Conservation (phyloP, 1,284 basidiomycete species). For the Mycosarcoma mackinlayi region DNA sequence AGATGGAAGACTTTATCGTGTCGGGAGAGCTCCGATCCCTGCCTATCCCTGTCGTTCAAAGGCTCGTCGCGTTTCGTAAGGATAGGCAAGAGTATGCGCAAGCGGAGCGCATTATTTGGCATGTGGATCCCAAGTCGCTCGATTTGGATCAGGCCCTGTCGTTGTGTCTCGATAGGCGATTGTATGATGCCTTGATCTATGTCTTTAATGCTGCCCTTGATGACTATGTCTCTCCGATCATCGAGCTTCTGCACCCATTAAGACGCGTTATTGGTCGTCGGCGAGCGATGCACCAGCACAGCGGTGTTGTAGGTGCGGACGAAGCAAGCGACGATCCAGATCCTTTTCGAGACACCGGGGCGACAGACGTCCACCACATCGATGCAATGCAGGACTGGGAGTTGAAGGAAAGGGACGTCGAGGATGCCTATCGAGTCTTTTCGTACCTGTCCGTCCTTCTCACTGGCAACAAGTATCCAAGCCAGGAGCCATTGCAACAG, state of each 20-base stretch:
- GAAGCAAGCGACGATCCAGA: slow-evolving; percentile 25
- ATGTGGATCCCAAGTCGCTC: slow-evolving; percentile 88
- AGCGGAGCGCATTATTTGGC: slow-evolving; percentile 92
- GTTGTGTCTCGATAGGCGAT: slow-evolving; percentile 81
- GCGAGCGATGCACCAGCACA: slow-evolving; percentile 1
- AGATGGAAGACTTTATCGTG: slow-evolving; percentile 86
- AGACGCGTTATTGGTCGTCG: slow-evolving; percentile 48
- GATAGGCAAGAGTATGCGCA: slow-evolving; percentile 78
- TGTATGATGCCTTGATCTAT: slow-evolving; percentile 95
- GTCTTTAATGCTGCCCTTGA: slow-evolving; percentile 87
- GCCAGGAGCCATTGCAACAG: slow-evolving; percentile 76
- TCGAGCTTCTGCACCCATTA: slow-evolving; percentile 74
- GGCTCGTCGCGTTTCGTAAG: slow-evolving; percentile 82
- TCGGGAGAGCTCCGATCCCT: slow-evolving; percentile 78
- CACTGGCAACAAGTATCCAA: slow-evolving; percentile 88
- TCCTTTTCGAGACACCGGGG: slow-evolving; percentile 17
- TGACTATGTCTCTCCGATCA: slow-evolving; percentile 89
- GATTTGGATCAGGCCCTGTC: slow-evolving; percentile 93
- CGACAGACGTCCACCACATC: background rate
- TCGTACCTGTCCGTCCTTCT: slow-evolving; percentile 87
- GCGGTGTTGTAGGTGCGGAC: background rate
- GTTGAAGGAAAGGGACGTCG: slow-evolving; percentile 47
- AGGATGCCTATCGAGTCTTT: slow-evolving; percentile 90
- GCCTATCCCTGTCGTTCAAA: slow-evolving; percentile 85
- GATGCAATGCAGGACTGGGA: slow-evolving; percentile 13